Evolutionary conservation across 805 yeast genomes (phyloP).

Genomic region (Pichia ethanolica): DNA sequence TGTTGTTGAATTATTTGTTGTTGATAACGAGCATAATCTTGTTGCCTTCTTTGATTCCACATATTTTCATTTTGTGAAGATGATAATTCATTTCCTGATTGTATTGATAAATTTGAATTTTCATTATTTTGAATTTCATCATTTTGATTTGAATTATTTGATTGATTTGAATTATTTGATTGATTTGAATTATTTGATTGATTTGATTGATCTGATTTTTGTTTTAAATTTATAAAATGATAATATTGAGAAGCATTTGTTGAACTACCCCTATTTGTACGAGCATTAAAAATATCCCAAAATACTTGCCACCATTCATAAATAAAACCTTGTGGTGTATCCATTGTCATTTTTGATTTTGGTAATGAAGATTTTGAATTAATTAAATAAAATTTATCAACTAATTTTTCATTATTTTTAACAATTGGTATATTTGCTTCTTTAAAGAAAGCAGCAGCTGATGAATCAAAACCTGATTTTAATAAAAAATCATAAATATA

Average conservation of each 20-base stretch:
- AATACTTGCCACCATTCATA: conserved; percentile 96
- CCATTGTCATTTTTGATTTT: conserved; percentile 49
- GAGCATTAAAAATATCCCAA: conserved; percentile 88
- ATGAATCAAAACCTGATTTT: conserved; percentile 61
- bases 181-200: neutral
- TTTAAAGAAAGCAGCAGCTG: conserved; percentile 65
- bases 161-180: no score
- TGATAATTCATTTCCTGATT: no score
- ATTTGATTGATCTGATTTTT: conserved; percentile 36
- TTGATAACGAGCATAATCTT: conserved; percentile 1
- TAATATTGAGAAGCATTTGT: conserved; percentile 63
- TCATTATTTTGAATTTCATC: no score
- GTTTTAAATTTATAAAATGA: conserved; percentile 52
- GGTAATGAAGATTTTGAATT: conserved; percentile 32
- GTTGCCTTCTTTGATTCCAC: conserved; percentile 3
- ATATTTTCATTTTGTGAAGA: conserved; percentile 6
- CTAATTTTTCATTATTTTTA: conserved; percentile 22
- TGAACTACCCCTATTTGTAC: conserved; percentile 59
- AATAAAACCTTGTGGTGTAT: conserved; percentile 80
- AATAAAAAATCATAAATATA: conserved; percentile 80
- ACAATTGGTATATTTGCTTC: conserved; percentile 65
- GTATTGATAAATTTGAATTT: no score
- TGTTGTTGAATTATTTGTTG: conserved; percentile 3
- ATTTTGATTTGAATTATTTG: neutral
- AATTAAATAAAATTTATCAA: conserved; percentile 2